These are phyloP conservation scores for Coix lacrymajobi DNA, from an alignment of 176 grass and related monocot genomes.

Conservation along the genomic window DNA sequence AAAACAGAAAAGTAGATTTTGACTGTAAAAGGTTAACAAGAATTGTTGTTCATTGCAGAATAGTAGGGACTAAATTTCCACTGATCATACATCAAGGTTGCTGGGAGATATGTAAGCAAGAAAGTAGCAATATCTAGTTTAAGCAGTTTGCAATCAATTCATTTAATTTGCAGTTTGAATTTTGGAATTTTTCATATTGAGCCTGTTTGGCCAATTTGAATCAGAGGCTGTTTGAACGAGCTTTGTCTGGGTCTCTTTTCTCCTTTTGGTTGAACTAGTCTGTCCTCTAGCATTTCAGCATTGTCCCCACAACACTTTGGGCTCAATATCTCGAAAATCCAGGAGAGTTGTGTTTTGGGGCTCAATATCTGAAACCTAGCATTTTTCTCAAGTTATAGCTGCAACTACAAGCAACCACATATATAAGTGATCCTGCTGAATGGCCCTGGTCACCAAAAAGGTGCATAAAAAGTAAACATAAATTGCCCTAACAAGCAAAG, in stretches of 20 bases:
- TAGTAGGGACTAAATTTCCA: not conserved
- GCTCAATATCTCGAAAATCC: not conserved
- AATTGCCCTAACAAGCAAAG: conserved; percentile 6
- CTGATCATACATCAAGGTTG: not conserved
- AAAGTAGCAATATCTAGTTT: not conserved
- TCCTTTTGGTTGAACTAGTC: not conserved
- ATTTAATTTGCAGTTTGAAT: not conserved
- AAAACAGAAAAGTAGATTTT: not conserved
- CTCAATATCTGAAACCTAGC: not conserved
- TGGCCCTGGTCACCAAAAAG: conserved; percentile 1
- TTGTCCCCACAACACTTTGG: not conserved
- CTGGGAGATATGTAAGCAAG: not conserved
- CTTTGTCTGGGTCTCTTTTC: not conserved
- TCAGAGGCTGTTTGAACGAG: not conserved
- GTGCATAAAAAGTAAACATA: not conserved
- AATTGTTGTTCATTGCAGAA: not conserved
- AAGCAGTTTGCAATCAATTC: not conserved
- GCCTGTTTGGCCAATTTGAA: not conserved
- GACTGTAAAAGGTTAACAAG: not conserved
- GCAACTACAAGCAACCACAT: conserved; percentile 13
- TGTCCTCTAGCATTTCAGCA: not conserved
- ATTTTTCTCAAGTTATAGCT: not conserved
- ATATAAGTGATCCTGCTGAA: not conserved
- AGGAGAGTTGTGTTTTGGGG: not conserved
- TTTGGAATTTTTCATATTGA: not conserved